Conservation (phyloP, 169 alveolate species). For the Cryptosporidium xiaoi region DNA sequence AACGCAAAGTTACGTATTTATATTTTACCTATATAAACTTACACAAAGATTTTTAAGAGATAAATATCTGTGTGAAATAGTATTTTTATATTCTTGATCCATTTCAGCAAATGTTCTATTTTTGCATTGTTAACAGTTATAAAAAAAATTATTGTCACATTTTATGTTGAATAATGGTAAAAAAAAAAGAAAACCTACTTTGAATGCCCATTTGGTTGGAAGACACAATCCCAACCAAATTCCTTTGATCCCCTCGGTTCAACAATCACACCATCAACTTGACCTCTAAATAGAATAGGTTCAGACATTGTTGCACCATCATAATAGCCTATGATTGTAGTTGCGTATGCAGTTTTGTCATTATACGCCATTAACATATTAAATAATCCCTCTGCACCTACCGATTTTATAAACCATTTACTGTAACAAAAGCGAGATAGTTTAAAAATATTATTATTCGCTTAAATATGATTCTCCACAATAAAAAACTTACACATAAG, state of each 20-base stretch:
- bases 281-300: constrained; percentile 86
- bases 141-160: background rate
- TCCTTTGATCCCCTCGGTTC: constrained; percentile 85
- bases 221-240: constrained; percentile 66
- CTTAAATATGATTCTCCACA: background rate
- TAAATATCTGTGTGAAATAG: constrained; percentile 45
- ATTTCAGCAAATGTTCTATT: constrained; percentile 56
- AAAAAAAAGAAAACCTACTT: constrained; percentile 1
- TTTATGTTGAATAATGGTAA: background rate
- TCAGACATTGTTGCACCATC: constrained; percentile 77
- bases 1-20: too few species aligned
- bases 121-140: background rate
- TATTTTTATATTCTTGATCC: constrained; percentile 25
- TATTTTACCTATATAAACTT: constrained; percentile 1
- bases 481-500: constrained; percentile 86
- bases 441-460: background rate
- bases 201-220: constrained; percentile 39
- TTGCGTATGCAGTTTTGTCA: constrained; percentile 88
- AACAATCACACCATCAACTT: constrained; percentile 86
- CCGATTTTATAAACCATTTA: constrained; percentile 89
- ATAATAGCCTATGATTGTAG: constrained; percentile 86
- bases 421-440: constrained; percentile 61
- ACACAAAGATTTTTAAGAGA: constrained; percentile 22
- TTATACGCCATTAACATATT: constrained; percentile 87
- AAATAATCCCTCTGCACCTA: constrained; percentile 88